Conservation (phyloP, 208 protist species). For the Hexamita inflata region DNA sequence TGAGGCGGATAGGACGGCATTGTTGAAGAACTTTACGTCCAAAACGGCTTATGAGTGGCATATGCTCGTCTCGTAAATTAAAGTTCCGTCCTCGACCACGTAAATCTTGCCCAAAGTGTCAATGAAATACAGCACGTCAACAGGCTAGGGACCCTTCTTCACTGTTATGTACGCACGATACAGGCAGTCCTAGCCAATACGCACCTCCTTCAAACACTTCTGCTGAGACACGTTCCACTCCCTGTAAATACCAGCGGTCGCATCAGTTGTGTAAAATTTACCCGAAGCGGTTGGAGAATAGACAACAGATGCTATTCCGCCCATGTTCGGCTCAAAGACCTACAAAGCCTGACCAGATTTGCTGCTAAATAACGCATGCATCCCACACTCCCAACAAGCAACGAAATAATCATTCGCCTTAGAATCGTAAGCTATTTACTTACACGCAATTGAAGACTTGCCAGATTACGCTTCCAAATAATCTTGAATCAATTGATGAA, state of each 20-base stretch:
- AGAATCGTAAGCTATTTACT: not conserved
- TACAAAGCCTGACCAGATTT: not conserved
- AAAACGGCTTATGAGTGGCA: not conserved
- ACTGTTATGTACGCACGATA: not conserved
- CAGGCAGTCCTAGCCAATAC: not conserved
- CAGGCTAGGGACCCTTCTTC: not conserved
- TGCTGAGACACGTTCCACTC: not conserved
- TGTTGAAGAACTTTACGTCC: not conserved
- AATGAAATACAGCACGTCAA: not conserved
- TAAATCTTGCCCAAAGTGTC: not conserved
- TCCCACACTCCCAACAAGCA: not conserved
- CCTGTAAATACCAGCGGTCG: not conserved
- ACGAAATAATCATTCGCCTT: not conserved
- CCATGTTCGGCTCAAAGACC: not conserved
- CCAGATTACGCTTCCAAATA: not conserved
- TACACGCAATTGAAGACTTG: not conserved
- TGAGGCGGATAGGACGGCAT: not conserved
- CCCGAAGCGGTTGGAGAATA: not conserved
- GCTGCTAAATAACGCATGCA: not conserved
- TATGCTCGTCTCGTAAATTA: not conserved
- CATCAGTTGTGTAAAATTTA: not conserved
- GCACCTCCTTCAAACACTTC: not conserved
- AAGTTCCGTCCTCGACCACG: not conserved
- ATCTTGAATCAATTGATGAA: not conserved
- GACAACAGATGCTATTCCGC: not conserved